Conservation (phyloP, 371 early-diverging fungal genomes). For the Mucor piriformis region DNA sequence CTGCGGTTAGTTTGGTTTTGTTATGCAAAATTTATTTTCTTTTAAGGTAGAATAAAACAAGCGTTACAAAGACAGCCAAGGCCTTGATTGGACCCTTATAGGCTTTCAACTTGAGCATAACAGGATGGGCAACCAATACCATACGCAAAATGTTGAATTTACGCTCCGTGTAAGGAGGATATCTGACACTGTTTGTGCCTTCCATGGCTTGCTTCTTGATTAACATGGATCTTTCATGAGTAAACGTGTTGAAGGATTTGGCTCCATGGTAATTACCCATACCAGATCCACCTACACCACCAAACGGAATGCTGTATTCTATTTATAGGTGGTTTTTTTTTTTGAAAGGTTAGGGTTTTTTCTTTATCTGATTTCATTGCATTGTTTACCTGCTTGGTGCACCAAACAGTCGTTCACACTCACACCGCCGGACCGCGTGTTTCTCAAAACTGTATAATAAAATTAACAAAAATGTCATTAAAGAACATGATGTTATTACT, state of each 20-base stretch:
- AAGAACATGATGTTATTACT: constrained; percentile 20
- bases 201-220: constrained; percentile 50
- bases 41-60: constrained; percentile 8
- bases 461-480: no score
- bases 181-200: constrained; percentile 45
- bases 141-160: constrained; percentile 43
- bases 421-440: constrained; percentile 78
- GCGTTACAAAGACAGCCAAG: constrained; percentile 9
- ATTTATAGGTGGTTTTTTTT: not conserved
- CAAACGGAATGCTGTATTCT: constrained; percentile 82
- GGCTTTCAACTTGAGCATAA: constrained; percentile 29
- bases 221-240: constrained; percentile 68
- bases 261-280: constrained; percentile 88
- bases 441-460: constrained; percentile 47
- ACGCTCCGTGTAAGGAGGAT: constrained; percentile 62
- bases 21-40: constrained; percentile 12
- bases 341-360: constrained; percentile 1
- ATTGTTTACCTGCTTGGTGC: constrained; percentile 54
- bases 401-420: constrained; percentile 83
- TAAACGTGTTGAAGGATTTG: constrained; percentile 75
- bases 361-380: not conserved
- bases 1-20: no score
- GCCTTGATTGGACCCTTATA: constrained; percentile 22
- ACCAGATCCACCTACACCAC: constrained; percentile 91
- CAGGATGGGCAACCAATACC: constrained; percentile 37